Percentiles rank a stretch among this genome's conserved stretches.
phyloP scores from a whole-genome alignment of 2,329 filamentous ascomycete species.

The Xylaria sp. region DNA sequence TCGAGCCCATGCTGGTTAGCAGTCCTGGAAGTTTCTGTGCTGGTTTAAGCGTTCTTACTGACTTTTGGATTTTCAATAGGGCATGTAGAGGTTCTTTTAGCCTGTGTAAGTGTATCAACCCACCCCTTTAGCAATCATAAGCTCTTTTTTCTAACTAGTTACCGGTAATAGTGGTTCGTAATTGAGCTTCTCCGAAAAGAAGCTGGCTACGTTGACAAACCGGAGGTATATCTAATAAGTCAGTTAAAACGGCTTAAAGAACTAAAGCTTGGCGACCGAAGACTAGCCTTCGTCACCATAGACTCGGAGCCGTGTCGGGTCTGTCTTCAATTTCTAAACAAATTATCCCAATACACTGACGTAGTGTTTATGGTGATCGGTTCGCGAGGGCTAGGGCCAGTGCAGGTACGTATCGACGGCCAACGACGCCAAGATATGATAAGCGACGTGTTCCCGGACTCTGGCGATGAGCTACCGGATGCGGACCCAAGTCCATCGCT shows the following conservation, averaged over 20 bases:
- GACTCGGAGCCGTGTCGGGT: conserved; percentile 32
- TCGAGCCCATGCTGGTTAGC: conserved; percentile 30
- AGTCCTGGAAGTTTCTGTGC: background rate
- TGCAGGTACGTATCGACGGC: conserved; percentile 25
- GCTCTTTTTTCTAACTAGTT: background rate
- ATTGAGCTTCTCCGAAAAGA: background rate
- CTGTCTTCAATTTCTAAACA: conserved; percentile 32
- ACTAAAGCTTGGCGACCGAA: conserved; percentile 9
- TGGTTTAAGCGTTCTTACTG: background rate
- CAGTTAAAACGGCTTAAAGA: conserved; percentile 21
- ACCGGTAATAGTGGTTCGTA: conserved; percentile 4
- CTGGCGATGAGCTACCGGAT: conserved; percentile 16
- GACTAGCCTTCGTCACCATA: conserved; percentile 30
- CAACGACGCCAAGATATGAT: conserved; percentile 25
- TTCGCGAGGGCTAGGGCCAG: conserved; percentile 28
- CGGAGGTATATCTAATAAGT: conserved; percentile 16
- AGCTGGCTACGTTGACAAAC: background rate
- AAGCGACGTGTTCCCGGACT: conserved; percentile 25
- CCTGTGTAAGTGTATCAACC: conserved; percentile 22
- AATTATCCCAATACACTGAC: conserved; percentile 27
- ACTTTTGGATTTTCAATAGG: background rate
- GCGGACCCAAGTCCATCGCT: background rate
- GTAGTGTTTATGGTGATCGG: conserved; percentile 26
- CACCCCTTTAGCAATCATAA: background rate
- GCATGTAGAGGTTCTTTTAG: conserved; percentile 36